Conservation (phyloP, 495 filamentous ascomycete genomes). For the Trichoderma reesei region DNA sequence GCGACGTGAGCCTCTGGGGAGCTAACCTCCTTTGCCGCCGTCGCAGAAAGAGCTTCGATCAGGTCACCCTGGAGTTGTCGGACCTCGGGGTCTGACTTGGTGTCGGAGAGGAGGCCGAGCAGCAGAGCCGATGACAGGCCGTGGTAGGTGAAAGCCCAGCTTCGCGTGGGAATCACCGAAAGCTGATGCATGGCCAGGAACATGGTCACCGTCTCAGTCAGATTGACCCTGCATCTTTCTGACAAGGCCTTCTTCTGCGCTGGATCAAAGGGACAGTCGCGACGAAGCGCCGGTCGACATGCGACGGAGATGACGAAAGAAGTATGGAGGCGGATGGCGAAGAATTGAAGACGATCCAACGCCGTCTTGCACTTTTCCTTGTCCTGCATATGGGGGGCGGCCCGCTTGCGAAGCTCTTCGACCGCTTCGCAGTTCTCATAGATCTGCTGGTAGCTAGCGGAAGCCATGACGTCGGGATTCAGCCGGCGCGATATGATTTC, state of each 20-base stretch:
- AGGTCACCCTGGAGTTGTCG: slow-evolving; percentile 45
- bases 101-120: slow-evolving; percentile 54
- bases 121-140: slow-evolving; percentile 55
- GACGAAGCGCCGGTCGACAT: slow-evolving; percentile 43
- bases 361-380: slow-evolving; percentile 46
- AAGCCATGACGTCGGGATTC: slow-evolving; percentile 39
- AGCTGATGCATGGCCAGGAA: slow-evolving; percentile 59
- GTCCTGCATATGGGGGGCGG: slow-evolving; percentile 32
- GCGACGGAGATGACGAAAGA: slow-evolving; percentile 45
- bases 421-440: slow-evolving; percentile 37
- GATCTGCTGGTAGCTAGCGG: slow-evolving; percentile 37
- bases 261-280: slow-evolving; percentile 28
- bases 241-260: slow-evolving; percentile 38
- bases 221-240: slow-evolving; percentile 49
- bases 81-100: slow-evolving; percentile 45
- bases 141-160: slow-evolving; percentile 58
- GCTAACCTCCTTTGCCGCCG: slow-evolving; percentile 42
- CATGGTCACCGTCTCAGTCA: slow-evolving; percentile 57
- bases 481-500: slow-evolving; percentile 40
- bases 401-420: slow-evolving; percentile 36
- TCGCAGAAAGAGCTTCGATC: slow-evolving; percentile 45
- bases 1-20: slow-evolving; percentile 36
- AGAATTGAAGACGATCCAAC: slow-evolving; percentile 44
- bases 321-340: slow-evolving; percentile 44
- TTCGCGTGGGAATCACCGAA: slow-evolving; percentile 52